A percentile compares a stretch with the other conserved stretches of the same genome.
These are phyloP conservation scores for Chaetomium olivaceum DNA, from an alignment of 2,329 filamentous ascomycete species.

Conservation along the genomic window DNA sequence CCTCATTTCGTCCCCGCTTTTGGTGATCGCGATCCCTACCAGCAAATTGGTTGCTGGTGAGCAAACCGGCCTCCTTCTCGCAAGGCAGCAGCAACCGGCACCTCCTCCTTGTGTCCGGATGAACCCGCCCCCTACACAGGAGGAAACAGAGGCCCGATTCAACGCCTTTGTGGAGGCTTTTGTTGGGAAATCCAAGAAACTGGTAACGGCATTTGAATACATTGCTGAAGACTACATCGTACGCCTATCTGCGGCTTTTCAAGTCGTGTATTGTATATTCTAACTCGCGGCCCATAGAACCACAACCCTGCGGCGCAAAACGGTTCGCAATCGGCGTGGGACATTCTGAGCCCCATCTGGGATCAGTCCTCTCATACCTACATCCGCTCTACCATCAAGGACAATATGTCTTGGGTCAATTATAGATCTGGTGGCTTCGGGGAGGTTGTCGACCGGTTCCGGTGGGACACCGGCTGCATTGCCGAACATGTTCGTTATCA, in stretches of 20 bases:
- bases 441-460: conserved; percentile 26
- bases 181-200: conserved; percentile 25
- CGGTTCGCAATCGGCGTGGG: conserved; percentile 23
- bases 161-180: conserved; percentile 24
- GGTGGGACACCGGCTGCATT: conserved; percentile 28
- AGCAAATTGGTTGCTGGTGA: background rate
- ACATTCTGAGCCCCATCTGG: conserved; percentile 24
- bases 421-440: conserved; percentile 18
- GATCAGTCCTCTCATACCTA: conserved; percentile 8
- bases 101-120: conserved; percentile 24
- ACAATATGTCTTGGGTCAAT: conserved; percentile 28
- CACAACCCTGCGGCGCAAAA: conserved; percentile 26
- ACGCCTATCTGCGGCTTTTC: background rate
- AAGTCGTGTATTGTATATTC: background rate
- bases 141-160: conserved; percentile 23
- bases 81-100: conserved; percentile 9
- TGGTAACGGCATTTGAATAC: conserved; percentile 27
- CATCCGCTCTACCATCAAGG: conserved; percentile 22
- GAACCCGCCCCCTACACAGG: conserved; percentile 19
- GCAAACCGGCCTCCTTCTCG: background rate
- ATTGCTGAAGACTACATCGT: conserved; percentile 29
- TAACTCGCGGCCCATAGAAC: conserved; percentile 14
- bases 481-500: conserved; percentile 22
- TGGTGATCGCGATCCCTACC: conserved; percentile 10
- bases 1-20: conserved; percentile 9